Evolutionary conservation across 352 stramenopile genomes (phyloP).

Genomic region (Chrysophaeum taylorii): DNA sequence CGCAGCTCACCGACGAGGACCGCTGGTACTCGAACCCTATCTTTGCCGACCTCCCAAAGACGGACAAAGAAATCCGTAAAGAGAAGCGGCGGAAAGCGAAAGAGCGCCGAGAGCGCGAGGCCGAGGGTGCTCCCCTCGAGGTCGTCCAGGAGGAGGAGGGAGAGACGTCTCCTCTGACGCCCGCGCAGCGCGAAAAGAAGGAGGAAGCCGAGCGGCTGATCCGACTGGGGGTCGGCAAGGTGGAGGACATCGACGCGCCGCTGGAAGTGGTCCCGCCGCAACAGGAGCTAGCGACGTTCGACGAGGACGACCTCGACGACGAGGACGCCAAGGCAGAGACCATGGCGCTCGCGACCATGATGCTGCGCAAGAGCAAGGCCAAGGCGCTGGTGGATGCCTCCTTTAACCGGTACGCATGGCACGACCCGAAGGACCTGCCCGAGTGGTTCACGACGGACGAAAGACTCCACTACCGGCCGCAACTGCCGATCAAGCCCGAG

Average conservation of each 20-base stretch:
- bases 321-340: conserved; percentile 86
- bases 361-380: conserved; percentile 87
- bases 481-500: conserved; percentile 81
- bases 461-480: conserved; percentile 84
- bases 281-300: conserved; percentile 57
- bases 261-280: conserved; percentile 45
- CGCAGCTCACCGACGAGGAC: conserved; percentile 40
- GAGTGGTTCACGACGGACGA: conserved; percentile 89
- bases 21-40: no score
- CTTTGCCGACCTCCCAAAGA: conserved; percentile 93
- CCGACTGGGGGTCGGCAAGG: conserved; percentile 45
- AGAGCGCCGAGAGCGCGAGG: conserved; percentile 69
- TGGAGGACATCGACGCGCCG: conserved; percentile 20
- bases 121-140: conserved; percentile 30
- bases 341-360: conserved; percentile 94
- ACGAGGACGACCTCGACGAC: conserved; percentile 92
- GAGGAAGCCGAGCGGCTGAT: conserved; percentile 44
- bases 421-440: conserved; percentile 84
- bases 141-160: conserved; percentile 46
- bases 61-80: conserved; percentile 93
- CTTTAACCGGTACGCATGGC: conserved; percentile 99
- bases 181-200: conserved; percentile 40
- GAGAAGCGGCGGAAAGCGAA: conserved; percentile 88
- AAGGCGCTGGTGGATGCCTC: conserved; percentile 95
- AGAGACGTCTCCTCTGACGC: no score